These are phyloP conservation scores for Penicillium paneum DNA, from an alignment of 2,329 filamentous ascomycete genomes.

Conservation along the genomic window DNA sequence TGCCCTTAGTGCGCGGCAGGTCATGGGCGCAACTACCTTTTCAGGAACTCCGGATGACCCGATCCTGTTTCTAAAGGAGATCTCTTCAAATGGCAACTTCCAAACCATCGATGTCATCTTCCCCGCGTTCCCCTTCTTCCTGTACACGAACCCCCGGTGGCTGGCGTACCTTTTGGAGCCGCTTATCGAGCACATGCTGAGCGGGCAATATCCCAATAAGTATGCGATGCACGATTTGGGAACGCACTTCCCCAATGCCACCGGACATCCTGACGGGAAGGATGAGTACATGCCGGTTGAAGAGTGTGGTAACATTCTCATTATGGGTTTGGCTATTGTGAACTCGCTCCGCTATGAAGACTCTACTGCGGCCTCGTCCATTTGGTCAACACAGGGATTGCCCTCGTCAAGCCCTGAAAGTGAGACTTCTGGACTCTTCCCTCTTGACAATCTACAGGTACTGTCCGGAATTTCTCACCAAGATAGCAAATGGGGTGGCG, in stretches of 20 bases:
- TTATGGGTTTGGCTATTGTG: conserved; percentile 74
- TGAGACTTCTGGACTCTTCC: conserved; percentile 40
- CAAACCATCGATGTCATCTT: conserved; percentile 88
- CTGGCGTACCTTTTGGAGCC: conserved; percentile 76
- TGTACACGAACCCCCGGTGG: conserved; percentile 81
- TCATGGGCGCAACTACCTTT: conserved; percentile 74
- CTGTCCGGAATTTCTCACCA: conserved; percentile 55
- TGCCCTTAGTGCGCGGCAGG: conserved; percentile 73
- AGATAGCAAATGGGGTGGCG: conserved; percentile 60
- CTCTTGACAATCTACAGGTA: conserved; percentile 49
- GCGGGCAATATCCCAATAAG: conserved; percentile 75
- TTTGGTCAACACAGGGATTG: conserved; percentile 51
- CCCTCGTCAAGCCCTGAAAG: conserved; percentile 21
- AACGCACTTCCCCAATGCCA: conserved; percentile 54
- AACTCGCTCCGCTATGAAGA: conserved; percentile 68
- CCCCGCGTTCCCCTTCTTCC: conserved; percentile 79
- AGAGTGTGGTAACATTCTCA: conserved; percentile 69
- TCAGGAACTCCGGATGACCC: conserved; percentile 68
- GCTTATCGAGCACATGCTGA: conserved; percentile 75
- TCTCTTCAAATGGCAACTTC: conserved; percentile 79
- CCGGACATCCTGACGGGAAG: conserved; percentile 51
- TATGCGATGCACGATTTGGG: conserved; percentile 56
- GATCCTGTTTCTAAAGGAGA: conserved; percentile 79
- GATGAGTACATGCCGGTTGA: conserved; percentile 60
- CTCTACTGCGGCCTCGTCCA: conserved; percentile 55